Evolutionary conservation across 164 flowering plant genomes (phyloP), one percentile per base, ranked within the genome.

Genomic region (Warburgia ugandensis): DNA sequence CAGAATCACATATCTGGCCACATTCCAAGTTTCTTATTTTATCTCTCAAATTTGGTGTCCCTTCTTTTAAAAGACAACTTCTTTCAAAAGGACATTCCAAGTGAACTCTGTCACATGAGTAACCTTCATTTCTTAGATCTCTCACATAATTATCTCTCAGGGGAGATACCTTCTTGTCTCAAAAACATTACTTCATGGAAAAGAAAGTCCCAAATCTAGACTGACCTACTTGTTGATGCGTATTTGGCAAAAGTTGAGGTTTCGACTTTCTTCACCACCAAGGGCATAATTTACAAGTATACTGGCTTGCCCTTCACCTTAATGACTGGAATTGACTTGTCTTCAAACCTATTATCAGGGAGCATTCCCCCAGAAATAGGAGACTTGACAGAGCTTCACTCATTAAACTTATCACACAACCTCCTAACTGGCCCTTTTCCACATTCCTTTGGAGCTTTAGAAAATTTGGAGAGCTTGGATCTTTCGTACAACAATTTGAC

Each of bases 391-490:
- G 46, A 19, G n/a, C 23, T 52, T 8, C 45, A 23, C 23, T 38
- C 56, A 26, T 39, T 52, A 23, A 52, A 52, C 35, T 52, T 52
- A 26, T 52, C 56, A 5, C 4, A 27, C 28, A 53, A 41, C 29
- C 28, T 19, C 42, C 29, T 53, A 7, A 40, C 22, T 0, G 45
- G 56, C n/a, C 35, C 8, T 6, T 11, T 39, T 10, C 56, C 57
- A 4, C 11, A 21, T 2, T 41, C 57, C 14, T 53, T 53, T 21
- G 16, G 20, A 13, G 14, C 30, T 13, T 22, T 53, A 28, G 48
- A 25, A 31, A 19, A 7, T 2, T 16, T 53, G 37, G 48, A 53
- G 47, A 53, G 48, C 13, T 43, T 53, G 57, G 57, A 53, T 53
- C 37, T 53, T 25, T 53, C 57, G 13, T 8, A 40, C 21, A 53